Evolutionary conservation across 768 basidiomycete genomes (phyloP).

Genomic region (Pisolithus orientalis): DNA sequence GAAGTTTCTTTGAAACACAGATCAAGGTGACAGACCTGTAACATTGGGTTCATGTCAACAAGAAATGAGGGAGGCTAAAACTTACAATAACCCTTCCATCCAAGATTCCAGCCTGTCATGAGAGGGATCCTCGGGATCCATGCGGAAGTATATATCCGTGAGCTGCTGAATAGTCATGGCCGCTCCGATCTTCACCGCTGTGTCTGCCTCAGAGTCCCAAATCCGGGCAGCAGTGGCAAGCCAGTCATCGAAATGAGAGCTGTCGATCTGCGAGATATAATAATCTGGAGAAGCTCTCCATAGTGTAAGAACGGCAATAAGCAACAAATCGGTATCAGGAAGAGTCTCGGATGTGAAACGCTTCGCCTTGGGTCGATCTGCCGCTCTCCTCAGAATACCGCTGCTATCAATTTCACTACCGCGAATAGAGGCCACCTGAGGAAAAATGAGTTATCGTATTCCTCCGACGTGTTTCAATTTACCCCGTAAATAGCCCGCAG

Average conservation of each 20-base stretch:
- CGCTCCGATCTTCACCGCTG: conserved; percentile 56
- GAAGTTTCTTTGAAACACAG: conserved; percentile 50
- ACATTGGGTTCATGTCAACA: background rate
- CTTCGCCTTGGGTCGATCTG: conserved; percentile 55
- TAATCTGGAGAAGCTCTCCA: conserved; percentile 57
- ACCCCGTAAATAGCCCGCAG: conserved; percentile 56
- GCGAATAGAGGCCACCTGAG: conserved; percentile 43
- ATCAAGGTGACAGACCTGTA: conserved; percentile 25
- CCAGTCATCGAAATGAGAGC: conserved; percentile 42
- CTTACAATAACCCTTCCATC: conserved; percentile 45
- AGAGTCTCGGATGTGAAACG: conserved; percentile 53
- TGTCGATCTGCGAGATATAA: conserved; percentile 40
- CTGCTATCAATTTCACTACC: conserved; percentile 57
- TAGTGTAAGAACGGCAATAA: conserved; percentile 62
- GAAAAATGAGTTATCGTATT: conserved; percentile 6
- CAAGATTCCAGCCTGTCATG: conserved; percentile 35
- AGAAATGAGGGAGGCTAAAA: background rate
- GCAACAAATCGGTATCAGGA: conserved; percentile 61
- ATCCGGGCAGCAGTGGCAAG: conserved; percentile 41
- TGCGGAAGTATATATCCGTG: conserved; percentile 38
- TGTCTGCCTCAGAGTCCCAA: conserved; percentile 60
- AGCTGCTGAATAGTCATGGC: conserved; percentile 44
- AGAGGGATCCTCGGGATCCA: conserved; percentile 33
- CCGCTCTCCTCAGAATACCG: conserved; percentile 47
- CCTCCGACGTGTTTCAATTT: conserved; percentile 10